A percentile compares a stretch with the other conserved stretches of the same genome.
These are phyloP conservation scores for Geosmithia flava DNA, from an alignment of 2,329 filamentous ascomycete genomes.

Conservation along the genomic window DNA sequence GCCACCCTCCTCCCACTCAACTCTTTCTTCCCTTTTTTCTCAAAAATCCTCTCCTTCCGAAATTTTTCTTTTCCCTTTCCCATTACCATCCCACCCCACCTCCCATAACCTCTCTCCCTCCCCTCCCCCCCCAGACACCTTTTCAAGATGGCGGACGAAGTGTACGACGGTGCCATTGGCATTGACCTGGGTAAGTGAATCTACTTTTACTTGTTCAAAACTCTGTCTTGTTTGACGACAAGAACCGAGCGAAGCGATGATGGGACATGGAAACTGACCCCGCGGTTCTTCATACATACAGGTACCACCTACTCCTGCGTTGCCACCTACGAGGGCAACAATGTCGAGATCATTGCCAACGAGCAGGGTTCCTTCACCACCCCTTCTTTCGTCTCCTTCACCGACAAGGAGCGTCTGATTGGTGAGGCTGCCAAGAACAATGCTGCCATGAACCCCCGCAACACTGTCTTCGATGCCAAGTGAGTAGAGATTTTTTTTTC, in stretches of 20 bases:
- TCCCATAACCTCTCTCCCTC: constrained; percentile 5
- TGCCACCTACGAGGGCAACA: constrained; percentile 90
- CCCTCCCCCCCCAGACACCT: constrained; percentile 3
- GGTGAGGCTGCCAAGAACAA: constrained; percentile 98
- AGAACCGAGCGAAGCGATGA: too few species aligned
- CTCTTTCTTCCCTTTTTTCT: constrained; percentile 8
- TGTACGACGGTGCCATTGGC: constrained; percentile 99
- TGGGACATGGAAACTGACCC: too few species aligned
- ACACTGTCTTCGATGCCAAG: constrained; percentile 77
- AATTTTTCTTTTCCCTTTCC: constrained; percentile 10
- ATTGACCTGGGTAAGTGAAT: constrained; percentile 85
- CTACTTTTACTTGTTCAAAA: too few species aligned
- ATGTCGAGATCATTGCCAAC: constrained; percentile 92
- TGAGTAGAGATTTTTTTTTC: too few species aligned
- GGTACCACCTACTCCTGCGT: constrained; percentile 86
- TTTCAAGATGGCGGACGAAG: constrained; percentile 82
- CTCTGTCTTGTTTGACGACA: too few species aligned
- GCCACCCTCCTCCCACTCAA: constrained; percentile 3
- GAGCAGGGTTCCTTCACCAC: constrained; percentile 96
- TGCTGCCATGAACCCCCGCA: constrained; percentile 64
- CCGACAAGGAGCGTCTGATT: constrained; percentile 90
- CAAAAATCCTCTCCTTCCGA: constrained; percentile 5
- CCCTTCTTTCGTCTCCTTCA: constrained; percentile 91
- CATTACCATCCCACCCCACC: constrained; percentile 2
- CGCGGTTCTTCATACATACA: too few species aligned